phyloP scores from a whole-genome alignment of 2,329 filamentous ascomycete genomes.

The Chaetoscypha palmicola region DNA sequence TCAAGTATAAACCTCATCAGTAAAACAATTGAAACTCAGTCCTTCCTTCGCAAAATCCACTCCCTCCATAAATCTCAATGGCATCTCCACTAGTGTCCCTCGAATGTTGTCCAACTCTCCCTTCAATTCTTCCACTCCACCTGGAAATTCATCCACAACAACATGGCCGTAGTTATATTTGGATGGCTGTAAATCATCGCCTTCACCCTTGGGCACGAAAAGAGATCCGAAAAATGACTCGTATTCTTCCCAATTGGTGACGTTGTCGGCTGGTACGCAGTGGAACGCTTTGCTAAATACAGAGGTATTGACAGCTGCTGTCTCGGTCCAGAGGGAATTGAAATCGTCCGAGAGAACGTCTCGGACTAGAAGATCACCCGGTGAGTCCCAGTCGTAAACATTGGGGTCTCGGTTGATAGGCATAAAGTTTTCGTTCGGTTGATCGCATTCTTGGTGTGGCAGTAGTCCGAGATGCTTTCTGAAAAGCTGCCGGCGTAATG shows the following conservation, averaged over 20 bases:
- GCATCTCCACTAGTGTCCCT: slow-evolving; percentile 82
- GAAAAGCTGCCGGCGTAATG: slow-evolving; percentile 78
- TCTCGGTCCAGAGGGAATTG: slow-evolving; percentile 62
- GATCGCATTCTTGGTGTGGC: slow-evolving; percentile 63
- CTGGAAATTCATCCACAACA: slow-evolving; percentile 68
- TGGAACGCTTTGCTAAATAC: slow-evolving; percentile 80
- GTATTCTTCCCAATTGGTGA: slow-evolving; percentile 67
- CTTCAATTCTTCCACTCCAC: slow-evolving; percentile 68
- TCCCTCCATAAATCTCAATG: slow-evolving; percentile 75
- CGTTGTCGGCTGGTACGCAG: slow-evolving; percentile 61
- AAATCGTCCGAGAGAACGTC: slow-evolving; percentile 69
- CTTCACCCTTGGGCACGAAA: slow-evolving; percentile 49
- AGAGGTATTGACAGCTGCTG: slow-evolving; percentile 71
- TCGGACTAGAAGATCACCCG: slow-evolving; percentile 59
- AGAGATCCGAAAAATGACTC: slow-evolving; percentile 61
- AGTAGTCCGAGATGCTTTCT: slow-evolving; percentile 86
- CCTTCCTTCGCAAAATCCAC: slow-evolving; percentile 81
- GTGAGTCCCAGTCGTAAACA: slow-evolving; percentile 63
- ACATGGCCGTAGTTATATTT: slow-evolving; percentile 83
- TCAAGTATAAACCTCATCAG: slow-evolving; percentile 63
- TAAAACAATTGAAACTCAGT: slow-evolving; percentile 62
- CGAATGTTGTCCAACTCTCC: slow-evolving; percentile 58
- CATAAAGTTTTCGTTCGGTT: slow-evolving; percentile 65
- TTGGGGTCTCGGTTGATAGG: slow-evolving; percentile 67
- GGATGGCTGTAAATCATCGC: slow-evolving; percentile 38